Conservation (phyloP, 257 asterid species). For the Striga asiatica region DNA sequence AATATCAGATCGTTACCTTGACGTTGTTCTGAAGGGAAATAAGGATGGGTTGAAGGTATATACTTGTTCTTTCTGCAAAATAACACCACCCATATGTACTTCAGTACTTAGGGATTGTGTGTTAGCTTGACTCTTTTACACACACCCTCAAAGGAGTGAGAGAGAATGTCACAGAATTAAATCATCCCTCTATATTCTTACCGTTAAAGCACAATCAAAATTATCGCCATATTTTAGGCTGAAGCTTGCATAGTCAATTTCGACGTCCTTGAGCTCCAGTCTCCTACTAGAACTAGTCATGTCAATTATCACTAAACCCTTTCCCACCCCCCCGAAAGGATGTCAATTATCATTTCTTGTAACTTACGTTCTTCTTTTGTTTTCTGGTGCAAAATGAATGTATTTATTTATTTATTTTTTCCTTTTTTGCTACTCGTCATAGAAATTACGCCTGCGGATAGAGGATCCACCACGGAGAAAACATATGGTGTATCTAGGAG, state of each 20-base stretch:
- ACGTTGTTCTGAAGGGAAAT: slow-evolving; percentile 88
- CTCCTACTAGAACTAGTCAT: no score
- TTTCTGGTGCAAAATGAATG: background rate
- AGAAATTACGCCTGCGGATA: slow-evolving; percentile 87
- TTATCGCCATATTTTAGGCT: no score
- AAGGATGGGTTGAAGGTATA: slow-evolving; percentile 91
- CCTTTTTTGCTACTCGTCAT: slow-evolving; percentile 12
- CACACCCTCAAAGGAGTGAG: no score
- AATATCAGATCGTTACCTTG: slow-evolving; percentile 88
- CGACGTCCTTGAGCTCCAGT: no score
- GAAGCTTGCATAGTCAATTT: no score
- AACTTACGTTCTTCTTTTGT: background rate
- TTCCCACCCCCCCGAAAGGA: no score
- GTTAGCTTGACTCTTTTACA: background rate
- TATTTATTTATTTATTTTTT: no score
- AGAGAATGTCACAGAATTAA: no score
- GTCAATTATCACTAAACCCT: no score
- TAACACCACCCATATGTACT: background rate
- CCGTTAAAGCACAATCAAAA: no score
- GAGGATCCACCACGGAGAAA: slow-evolving; percentile 99
- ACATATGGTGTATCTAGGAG: slow-evolving; percentile 98
- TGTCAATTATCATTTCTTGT: no score
- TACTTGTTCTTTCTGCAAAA: background rate
- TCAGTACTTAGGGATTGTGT: background rate
- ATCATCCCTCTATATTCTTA: no score